Base-by-base conservation (phyloP, 805 yeast genomes). In the Yamadazyma scolyti region DNA sequence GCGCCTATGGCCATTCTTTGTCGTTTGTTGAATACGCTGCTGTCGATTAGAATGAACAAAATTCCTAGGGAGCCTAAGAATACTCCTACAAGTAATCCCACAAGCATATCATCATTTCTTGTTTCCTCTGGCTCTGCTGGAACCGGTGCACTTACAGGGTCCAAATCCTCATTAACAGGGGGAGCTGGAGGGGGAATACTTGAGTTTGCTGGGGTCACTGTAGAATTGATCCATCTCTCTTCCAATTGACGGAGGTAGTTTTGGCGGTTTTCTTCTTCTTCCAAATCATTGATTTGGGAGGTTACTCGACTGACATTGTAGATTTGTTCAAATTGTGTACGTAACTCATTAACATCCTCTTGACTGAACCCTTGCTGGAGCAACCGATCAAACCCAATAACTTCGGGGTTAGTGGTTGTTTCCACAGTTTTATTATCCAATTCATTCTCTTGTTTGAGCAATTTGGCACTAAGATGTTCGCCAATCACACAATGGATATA, bases 151-250 rank as follows among this genome's bases (percentile, higher is more conserved):
- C 31, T 25, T 6, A 37, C 19, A 5, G 29, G 36, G 8, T 23
- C 27, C 9, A 10, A 9, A n/a, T 15, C 36, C 10, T 22, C 30
- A n/a, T 23, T 17, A 7, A 34, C 15, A 7, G 41, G 34, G 11
- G 20, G 23, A 9, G 38, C 26, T 7, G 41, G 17, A n/a, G 26
- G 29, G 15, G 29, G 24, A 11, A 34, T 36, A 6, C 28, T 20
- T 5, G 22, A 27, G n/a, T 63, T 71, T 29, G 65, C 73, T 3
- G 40, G 39, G 34, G 71, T 71, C 4, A 75, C 83, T 1, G 87
- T 82, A 28, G 81, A 77, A 43, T 87, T 93, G 39, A 87, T 82
- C 95, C 96, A 88, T 34, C 85, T 68, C 43, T 87, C 96, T 50
- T 87, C 96, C 36, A 86, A 54, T 41, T 79, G 80, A 30, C 86